phyloP scores from a whole-genome alignment of 495 filamentous ascomycete genomes.

The Astrothelium subdiscretum region DNA sequence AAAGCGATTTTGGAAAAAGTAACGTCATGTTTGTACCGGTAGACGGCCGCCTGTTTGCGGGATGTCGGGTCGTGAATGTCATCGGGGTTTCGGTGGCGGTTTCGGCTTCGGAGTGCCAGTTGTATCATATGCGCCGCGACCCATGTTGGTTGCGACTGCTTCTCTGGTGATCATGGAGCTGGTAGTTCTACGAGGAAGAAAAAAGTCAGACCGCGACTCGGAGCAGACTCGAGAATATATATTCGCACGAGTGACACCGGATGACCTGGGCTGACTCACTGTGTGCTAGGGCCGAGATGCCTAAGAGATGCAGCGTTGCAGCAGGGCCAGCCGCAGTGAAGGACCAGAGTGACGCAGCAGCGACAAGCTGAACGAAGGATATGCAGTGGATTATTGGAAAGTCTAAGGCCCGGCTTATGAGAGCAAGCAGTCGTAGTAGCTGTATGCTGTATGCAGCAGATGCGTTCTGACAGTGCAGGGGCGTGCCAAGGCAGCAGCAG shows the following conservation, averaged over 20 bases:
- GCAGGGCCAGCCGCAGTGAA: slow-evolving; percentile 1
- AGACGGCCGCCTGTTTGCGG: too few species aligned
- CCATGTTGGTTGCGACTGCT: slow-evolving; percentile 11
- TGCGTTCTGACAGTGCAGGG: not conserved
- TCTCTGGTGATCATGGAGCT: slow-evolving; percentile 19
- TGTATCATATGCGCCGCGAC: slow-evolving; percentile 21
- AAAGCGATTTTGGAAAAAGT: not conserved
- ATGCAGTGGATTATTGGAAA: not conserved
- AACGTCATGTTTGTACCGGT: not conserved
- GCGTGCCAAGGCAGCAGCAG: not conserved
- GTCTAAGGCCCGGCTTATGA: not conserved
- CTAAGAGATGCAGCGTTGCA: not conserved
- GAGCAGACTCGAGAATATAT: not conserved
- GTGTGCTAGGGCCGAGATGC: not conserved
- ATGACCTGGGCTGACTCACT: not conserved
- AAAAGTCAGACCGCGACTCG: slow-evolving; percentile 5
- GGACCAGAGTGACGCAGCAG: not conserved
- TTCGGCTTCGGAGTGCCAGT: slow-evolving; percentile 18
- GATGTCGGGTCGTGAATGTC: not conserved
- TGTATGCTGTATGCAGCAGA: not conserved
- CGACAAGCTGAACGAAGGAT: not conserved
- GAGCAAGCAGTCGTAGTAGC: not conserved
- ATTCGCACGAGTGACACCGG: not conserved
- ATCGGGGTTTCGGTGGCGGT: slow-evolving; percentile 17
- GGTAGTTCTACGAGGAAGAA: not conserved